A percentile compares a stretch with the other conserved stretches of the same genome.
Evolutionary conservation across 2,329 filamentous ascomycete species (phyloP).

Genomic region (Berkeleyomyces rouxiae): DNA sequence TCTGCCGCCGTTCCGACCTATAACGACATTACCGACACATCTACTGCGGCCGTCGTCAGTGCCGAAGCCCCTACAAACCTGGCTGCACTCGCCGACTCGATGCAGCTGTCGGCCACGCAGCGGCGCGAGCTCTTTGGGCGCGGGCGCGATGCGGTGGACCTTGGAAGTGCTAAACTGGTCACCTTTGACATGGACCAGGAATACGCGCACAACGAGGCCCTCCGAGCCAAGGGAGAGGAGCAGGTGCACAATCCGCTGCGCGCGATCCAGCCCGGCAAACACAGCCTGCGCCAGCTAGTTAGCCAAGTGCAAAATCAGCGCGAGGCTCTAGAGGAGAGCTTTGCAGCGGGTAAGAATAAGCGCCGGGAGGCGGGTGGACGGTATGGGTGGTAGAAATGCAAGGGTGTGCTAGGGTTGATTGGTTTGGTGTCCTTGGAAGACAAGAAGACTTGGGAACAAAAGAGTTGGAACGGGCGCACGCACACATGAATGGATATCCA

Average conservation of each 20-base stretch:
- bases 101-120: slow-evolving; percentile 63
- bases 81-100: slow-evolving; percentile 48
- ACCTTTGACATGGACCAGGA: slow-evolving; percentile 83
- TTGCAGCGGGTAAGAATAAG: slow-evolving; percentile 63
- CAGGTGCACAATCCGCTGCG: slow-evolving; percentile 64
- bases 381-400: slow-evolving; percentile 54
- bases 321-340: slow-evolving; percentile 82
- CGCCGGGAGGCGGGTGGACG: slow-evolving; percentile 64
- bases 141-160: slow-evolving; percentile 24
- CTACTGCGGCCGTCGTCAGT: not conserved
- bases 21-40: slow-evolving; percentile 20
- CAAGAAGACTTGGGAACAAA: not conserved
- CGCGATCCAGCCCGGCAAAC: slow-evolving; percentile 65
- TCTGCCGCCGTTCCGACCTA: slow-evolving; percentile 22
- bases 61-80: slow-evolving; percentile 16
- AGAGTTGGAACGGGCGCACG: not conserved
- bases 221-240: slow-evolving; percentile 53
- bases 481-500: slow-evolving; percentile 5
- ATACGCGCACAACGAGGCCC: slow-evolving; percentile 67
- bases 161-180: slow-evolving; percentile 48
- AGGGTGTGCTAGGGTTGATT: not conserved
- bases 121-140: slow-evolving; percentile 77
- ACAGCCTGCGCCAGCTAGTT: slow-evolving; percentile 75
- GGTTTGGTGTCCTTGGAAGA: not conserved
- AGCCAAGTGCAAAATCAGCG: slow-evolving; percentile 66